phyloP scores from a whole-genome alignment of 495 filamentous ascomycete genomes.

The Penicillium waksmanii region DNA sequence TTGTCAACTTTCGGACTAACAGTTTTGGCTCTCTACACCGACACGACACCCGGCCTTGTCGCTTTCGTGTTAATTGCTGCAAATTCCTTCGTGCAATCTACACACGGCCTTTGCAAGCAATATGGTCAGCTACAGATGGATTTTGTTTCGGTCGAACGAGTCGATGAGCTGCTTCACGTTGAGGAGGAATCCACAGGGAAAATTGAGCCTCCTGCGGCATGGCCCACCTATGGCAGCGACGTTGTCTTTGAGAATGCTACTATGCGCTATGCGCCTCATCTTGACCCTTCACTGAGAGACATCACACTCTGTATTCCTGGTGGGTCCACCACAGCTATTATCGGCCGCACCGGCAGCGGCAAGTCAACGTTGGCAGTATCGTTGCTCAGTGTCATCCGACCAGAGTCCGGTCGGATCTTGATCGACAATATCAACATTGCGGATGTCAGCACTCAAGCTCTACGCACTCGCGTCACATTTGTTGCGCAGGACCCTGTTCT shows the following conservation, averaged over 20 bases:
- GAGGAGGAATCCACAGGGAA: slow-evolving; percentile 72
- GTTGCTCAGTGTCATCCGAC: slow-evolving; percentile 59
- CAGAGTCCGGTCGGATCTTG: slow-evolving; percentile 57
- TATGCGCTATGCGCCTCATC: slow-evolving; percentile 74
- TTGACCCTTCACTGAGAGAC: slow-evolving; percentile 67
- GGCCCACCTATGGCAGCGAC: slow-evolving; percentile 70
- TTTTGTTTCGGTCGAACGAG: slow-evolving; percentile 83
- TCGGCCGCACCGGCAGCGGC: slow-evolving; percentile 66
- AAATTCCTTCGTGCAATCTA: slow-evolving; percentile 60
- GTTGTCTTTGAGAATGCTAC: slow-evolving; percentile 78
- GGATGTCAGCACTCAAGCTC: slow-evolving; percentile 59
- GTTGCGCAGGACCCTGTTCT: slow-evolving; percentile 68
- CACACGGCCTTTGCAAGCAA: slow-evolving; percentile 70
- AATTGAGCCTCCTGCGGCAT: slow-evolving; percentile 69
- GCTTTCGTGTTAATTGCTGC: slow-evolving; percentile 67
- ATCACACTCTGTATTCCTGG: slow-evolving; percentile 71
- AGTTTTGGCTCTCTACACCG: slow-evolving; percentile 67
- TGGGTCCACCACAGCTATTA: slow-evolving; percentile 68
- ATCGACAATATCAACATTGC: slow-evolving; percentile 65
- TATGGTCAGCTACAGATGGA: slow-evolving; percentile 89
- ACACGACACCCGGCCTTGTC: slow-evolving; percentile 70
- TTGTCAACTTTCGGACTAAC: slow-evolving; percentile 72
- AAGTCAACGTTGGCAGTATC: slow-evolving; percentile 71
- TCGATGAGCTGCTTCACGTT: slow-evolving; percentile 75
- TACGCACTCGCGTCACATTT: slow-evolving; percentile 63